phyloP scores from a whole-genome alignment of 2,329 filamentous ascomycete genomes.

The Kalmusia sp. region DNA sequence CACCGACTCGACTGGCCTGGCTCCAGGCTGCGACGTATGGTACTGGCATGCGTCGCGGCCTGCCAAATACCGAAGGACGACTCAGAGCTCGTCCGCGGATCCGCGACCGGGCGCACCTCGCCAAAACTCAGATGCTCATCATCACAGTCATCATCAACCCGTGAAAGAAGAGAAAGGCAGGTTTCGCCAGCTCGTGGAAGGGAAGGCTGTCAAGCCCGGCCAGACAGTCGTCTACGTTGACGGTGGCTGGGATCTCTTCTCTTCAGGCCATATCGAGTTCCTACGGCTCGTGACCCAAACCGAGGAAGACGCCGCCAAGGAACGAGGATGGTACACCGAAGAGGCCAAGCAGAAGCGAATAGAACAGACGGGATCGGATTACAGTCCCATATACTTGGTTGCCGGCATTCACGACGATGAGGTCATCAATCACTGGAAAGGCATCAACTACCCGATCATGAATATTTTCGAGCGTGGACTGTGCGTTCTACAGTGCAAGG shows the following conservation, averaged over 20 bases:
- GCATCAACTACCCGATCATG: constrained; percentile 99
- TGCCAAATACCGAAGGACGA: constrained; percentile 44
- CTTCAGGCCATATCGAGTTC: constrained; percentile 96
- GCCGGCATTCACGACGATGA: constrained; percentile 93
- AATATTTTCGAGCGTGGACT: constrained; percentile 96
- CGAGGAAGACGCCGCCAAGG: constrained; percentile 73
- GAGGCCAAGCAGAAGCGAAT: constrained; percentile 69
- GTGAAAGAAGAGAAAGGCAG: constrained; percentile 65
- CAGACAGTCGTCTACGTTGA: constrained; percentile 95
- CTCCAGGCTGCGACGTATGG: constrained; percentile 84
- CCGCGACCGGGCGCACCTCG: constrained; percentile 30
- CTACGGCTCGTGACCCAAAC: constrained; percentile 75
- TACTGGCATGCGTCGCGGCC: constrained; percentile 71
- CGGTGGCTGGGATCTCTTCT: constrained; percentile 96
- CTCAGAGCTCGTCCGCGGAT: constrained; percentile 12
- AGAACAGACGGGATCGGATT: constrained; percentile 72
- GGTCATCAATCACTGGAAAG: constrained; percentile 96
- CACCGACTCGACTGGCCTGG: constrained; percentile 80
- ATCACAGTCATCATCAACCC: constrained; percentile 40
- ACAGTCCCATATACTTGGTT: constrained; percentile 84
- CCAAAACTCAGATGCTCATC: constrained; percentile 45
- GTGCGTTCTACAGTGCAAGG: constrained; percentile 93
- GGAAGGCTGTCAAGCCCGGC: constrained; percentile 73
- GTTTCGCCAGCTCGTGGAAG: constrained; percentile 74
- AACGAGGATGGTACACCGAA: constrained; percentile 77